A percentile compares a stretch with the other conserved stretches of the same genome.
phyloP scores from a whole-genome alignment of 2,329 filamentous ascomycete species.

The Colletotrichum tropicale region DNA sequence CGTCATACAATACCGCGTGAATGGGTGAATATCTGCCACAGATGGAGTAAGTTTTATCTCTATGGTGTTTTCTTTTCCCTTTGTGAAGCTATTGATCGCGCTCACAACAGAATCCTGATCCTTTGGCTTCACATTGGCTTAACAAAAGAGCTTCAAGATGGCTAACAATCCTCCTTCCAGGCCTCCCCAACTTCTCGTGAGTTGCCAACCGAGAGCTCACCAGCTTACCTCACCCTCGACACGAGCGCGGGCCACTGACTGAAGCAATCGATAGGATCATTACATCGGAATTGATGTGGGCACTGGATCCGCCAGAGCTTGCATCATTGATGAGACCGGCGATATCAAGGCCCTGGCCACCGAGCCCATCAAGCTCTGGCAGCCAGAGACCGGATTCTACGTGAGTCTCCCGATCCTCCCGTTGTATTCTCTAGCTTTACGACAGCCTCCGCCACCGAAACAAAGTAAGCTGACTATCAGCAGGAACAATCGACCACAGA shows the following conservation, averaged over 20 bases:
- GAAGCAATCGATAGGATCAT: constrained; percentile 48
- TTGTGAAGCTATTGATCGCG: background rate
- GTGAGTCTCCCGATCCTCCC: constrained; percentile 45
- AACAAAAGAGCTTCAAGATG: background rate
- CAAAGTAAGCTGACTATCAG: background rate
- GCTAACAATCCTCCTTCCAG: background rate
- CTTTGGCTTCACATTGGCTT: background rate
- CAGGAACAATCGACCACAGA: constrained; percentile 97
- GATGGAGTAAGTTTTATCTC: constrained; percentile 12
- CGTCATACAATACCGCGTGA: background rate
- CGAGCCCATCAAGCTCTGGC: constrained; percentile 81
- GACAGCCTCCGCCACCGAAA: background rate
- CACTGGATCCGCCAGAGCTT: constrained; percentile 92
- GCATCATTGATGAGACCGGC: constrained; percentile 90
- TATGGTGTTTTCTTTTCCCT: background rate
- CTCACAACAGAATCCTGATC: background rate
- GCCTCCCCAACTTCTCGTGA: constrained; percentile 16
- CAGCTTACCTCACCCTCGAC: background rate
- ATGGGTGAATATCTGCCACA: background rate
- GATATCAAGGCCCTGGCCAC: constrained; percentile 82
- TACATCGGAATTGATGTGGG: constrained; percentile 93
- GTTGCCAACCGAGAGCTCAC: background rate
- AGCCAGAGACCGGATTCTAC: constrained; percentile 77
- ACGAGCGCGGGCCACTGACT: background rate
- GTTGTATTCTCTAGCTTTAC: background rate